These are phyloP conservation scores for Lentithecium fluviatile DNA, from an alignment of 495 filamentous ascomycete species.

Conservation along the genomic window DNA sequence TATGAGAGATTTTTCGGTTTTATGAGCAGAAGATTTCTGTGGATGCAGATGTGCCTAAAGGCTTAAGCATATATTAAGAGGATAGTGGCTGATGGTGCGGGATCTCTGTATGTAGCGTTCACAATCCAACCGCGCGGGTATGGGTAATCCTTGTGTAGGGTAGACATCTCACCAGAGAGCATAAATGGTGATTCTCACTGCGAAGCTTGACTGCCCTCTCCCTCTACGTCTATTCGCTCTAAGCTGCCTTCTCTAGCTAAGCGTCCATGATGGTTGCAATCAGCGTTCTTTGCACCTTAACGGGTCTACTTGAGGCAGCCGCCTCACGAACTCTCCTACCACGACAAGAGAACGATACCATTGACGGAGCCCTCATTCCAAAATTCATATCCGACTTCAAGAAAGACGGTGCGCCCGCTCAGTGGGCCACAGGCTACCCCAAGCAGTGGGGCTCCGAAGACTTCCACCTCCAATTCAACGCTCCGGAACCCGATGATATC, in stretches of 20 bases:
- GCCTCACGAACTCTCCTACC: background rate
- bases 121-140: background rate
- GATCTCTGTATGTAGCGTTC: background rate
- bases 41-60: background rate
- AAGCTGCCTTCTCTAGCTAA: background rate
- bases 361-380: background rate
- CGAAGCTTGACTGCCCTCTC: background rate
- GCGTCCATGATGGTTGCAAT: background rate
- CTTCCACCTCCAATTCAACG: conserved; percentile 1
- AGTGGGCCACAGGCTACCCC: conserved; percentile 8
- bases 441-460: conserved; percentile 8
- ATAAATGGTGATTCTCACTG: background rate
- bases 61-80: background rate
- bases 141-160: background rate
- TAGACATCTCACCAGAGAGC: background rate
- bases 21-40: background rate
- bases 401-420: conserved; percentile 1
- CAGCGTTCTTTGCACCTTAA: background rate
- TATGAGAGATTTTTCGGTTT: background rate
- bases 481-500: background rate
- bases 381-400: conserved; percentile 6
- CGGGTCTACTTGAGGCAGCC: background rate
- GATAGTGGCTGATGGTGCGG: background rate
- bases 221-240: background rate
- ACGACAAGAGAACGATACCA: background rate